These are phyloP conservation scores for Populus hybrid DNA, from an alignment of 441 rosid species.

Conservation along the genomic window DNA sequence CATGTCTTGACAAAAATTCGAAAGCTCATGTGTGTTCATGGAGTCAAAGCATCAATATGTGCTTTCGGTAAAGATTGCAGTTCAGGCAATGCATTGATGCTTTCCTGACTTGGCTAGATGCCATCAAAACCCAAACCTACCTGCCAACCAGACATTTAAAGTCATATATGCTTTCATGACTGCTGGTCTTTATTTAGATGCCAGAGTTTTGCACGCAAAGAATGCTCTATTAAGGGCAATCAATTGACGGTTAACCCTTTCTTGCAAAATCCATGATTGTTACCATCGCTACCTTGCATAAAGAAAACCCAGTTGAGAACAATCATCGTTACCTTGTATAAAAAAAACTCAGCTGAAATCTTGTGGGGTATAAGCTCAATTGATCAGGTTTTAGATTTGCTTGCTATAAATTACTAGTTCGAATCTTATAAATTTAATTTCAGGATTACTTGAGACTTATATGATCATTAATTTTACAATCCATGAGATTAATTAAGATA, in stretches of 20 bases:
- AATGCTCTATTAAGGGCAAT: not conserved
- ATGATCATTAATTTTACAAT: too few relatives aligned
- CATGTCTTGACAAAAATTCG: not conserved
- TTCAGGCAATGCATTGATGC: not conserved
- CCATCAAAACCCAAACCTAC: not conserved
- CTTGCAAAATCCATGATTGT: not conserved
- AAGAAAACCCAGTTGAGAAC: not conserved
- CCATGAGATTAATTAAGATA: rapidly evolving
- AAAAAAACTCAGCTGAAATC: too few relatives aligned
- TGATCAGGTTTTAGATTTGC: too few relatives aligned
- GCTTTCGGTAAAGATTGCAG: not conserved
- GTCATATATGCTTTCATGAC: not conserved
- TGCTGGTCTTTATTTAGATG: not conserved
- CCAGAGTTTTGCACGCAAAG: not conserved
- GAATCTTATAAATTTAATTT: too few relatives aligned
- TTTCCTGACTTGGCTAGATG: not conserved
- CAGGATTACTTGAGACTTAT: rapidly evolving
- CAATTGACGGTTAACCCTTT: not conserved
- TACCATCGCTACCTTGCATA: not conserved
- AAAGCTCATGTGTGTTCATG: not conserved
- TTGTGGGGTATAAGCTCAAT: rapidly evolving
- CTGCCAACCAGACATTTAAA: not conserved
- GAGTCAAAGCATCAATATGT: not conserved
- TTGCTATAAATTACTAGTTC: rapidly evolving
- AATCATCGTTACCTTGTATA: too few relatives aligned